phyloP scores from a whole-genome alignment of 2,329 filamentous ascomycete genomes.

The Ascochyta fabae region DNA sequence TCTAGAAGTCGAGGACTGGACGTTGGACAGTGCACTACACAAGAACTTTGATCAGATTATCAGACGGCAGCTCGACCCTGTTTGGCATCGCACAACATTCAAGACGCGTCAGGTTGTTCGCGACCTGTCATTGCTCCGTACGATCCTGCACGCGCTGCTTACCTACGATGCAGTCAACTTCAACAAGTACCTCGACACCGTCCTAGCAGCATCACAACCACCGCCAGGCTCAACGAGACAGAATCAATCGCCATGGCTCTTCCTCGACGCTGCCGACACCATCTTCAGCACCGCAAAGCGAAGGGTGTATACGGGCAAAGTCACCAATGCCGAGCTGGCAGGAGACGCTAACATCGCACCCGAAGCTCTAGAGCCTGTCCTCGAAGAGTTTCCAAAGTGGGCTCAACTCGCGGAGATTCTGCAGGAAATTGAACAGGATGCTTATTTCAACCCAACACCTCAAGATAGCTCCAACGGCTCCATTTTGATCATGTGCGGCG shows the following conservation, averaged over 20 bases:
- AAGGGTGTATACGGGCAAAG: conserved; percentile 80
- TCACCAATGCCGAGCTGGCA: conserved; percentile 62
- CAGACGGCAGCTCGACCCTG: conserved; percentile 87
- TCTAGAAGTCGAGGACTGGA: conserved; percentile 97
- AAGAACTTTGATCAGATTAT: conserved; percentile 91
- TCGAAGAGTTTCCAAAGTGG: conserved; percentile 98
- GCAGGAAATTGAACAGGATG: conserved; percentile 89
- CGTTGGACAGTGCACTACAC: conserved; percentile 87
- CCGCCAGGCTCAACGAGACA: conserved; percentile 86
- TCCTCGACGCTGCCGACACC: conserved; percentile 90
- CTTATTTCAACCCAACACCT: conserved; percentile 79
- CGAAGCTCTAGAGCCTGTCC: conserved; percentile 74
- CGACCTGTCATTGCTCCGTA: conserved; percentile 82
- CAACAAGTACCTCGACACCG: conserved; percentile 90
- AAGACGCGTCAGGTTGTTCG: conserved; percentile 94
- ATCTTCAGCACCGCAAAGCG: conserved; percentile 91
- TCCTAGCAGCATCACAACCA: conserved; percentile 87
- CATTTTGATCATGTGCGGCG: conserved; percentile 94
- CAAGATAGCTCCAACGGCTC: conserved; percentile 88
- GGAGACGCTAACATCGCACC: conserved; percentile 57
- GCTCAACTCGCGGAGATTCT: conserved; percentile 84
- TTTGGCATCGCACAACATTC: conserved; percentile 96
- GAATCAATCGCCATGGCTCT: conserved; percentile 93
- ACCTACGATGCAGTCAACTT: conserved; percentile 91
- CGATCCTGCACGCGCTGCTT: conserved; percentile 80